A percentile compares a stretch with the other conserved stretches of the same genome.
Evolutionary conservation across 1,139 yeast species (phyloP).

Genomic region (Protomyces pachydermus): DNA sequence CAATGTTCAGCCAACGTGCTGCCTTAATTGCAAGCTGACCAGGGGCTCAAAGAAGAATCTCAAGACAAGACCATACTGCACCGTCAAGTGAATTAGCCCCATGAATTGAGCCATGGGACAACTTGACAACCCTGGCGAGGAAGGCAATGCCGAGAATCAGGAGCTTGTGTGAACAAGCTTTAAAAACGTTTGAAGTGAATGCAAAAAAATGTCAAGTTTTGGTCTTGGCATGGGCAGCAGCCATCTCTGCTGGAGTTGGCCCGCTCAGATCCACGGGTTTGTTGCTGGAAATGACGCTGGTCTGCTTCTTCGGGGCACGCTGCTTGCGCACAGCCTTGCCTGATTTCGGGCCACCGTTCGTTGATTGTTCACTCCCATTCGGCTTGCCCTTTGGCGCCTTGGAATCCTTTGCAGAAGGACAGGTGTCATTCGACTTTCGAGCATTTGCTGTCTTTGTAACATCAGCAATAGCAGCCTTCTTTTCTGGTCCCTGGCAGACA

Average conservation of each 20-base stretch:
- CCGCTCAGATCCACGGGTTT: constrained; percentile 7
- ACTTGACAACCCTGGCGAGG: too few relatives aligned
- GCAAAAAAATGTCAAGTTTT: neutral
- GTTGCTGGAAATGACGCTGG: neutral
- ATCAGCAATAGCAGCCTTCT: neutral
- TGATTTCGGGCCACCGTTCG: neutral
- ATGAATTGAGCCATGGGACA: too few relatives aligned
- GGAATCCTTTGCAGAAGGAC: neutral
- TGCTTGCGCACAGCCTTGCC: neutral
- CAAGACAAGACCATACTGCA: too few relatives aligned
- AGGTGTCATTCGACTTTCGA: neutral
- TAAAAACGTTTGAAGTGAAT: neutral
- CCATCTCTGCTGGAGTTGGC: constrained; percentile 26
- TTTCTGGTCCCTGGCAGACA: neutral
- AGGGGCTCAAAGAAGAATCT: too few relatives aligned
- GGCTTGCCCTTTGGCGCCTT: neutral
- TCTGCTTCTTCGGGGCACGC: neutral
- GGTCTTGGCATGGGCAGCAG: constrained; percentile 4
- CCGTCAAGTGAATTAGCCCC: too few relatives aligned
- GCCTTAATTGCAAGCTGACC: too few relatives aligned
- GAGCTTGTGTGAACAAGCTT: too few relatives aligned
- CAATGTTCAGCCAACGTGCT: too few relatives aligned
- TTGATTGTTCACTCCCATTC: neutral
- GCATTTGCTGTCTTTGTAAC: neutral
- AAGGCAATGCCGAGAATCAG: too few relatives aligned